Evolutionary conservation across 208 protist species (phyloP).

Genomic region (Trypanosoma platydactyli): DNA sequence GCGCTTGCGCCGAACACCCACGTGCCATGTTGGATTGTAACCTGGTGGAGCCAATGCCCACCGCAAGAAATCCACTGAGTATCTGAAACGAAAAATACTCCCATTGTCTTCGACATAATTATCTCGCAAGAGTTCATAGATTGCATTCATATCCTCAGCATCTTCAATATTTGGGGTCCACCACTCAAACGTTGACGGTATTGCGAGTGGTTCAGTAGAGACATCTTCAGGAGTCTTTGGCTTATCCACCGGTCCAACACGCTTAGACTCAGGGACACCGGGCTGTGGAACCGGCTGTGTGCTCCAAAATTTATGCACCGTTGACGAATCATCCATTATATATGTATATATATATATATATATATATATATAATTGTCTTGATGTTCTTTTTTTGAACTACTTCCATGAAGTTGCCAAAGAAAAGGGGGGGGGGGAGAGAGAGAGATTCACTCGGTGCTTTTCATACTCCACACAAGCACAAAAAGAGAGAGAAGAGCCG

Average conservation of each 20-base stretch:
- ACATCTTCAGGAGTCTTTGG: slow-evolving; percentile 88
- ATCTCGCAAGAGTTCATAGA: slow-evolving; percentile 96
- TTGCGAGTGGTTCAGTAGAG: slow-evolving; percentile 78
- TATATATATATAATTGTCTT: too few relatives aligned
- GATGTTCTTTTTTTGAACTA: too few relatives aligned
- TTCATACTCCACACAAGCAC: too few relatives aligned
- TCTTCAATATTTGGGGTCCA: slow-evolving; percentile 87
- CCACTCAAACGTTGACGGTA: slow-evolving; percentile 96
- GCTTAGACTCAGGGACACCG: slow-evolving; percentile 25
- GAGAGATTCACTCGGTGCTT: too few relatives aligned
- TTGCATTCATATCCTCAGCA: slow-evolving; percentile 55
- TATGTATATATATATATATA: slow-evolving; percentile 19
- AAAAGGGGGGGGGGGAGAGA: too few relatives aligned
- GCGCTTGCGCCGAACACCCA: slow-evolving; percentile 93
- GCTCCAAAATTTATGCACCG: slow-evolving; percentile 75
- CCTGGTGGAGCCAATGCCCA: slow-evolving; percentile 98
- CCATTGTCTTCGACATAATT: slow-evolving; percentile 99
- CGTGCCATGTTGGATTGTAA: slow-evolving; percentile 95
- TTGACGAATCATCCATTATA: slow-evolving; percentile 5
- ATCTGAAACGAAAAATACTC: slow-evolving; percentile 99
- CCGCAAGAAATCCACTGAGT: slow-evolving; percentile 96
- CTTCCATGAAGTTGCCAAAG: too few relatives aligned
- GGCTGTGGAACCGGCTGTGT: slow-evolving; percentile 83
- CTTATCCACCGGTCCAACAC: slow-evolving; percentile 58
- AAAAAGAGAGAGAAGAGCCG: too few relatives aligned